These are phyloP conservation scores for Aspergillus felis DNA, from an alignment of 2,329 filamentous ascomycete genomes.

Conservation along the genomic window DNA sequence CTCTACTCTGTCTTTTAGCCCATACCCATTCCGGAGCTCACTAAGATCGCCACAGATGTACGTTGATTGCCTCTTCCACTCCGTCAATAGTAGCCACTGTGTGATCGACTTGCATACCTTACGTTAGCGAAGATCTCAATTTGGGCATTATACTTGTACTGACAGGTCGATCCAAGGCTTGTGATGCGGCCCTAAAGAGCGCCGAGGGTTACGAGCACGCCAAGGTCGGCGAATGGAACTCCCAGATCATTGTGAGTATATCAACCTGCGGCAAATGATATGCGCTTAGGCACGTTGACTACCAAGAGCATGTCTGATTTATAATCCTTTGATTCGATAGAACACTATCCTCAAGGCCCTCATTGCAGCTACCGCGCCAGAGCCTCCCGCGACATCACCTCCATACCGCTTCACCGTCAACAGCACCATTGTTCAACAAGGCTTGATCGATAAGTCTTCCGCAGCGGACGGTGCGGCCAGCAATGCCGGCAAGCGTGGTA, in stretches of 20 bases:
- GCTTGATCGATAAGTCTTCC: conserved; percentile 50
- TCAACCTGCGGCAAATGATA: background rate
- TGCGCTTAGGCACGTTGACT: background rate
- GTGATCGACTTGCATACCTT: background rate
- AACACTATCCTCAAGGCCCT: conserved; percentile 40
- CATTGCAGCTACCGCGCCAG: conserved; percentile 39
- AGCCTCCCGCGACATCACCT: conserved; percentile 35
- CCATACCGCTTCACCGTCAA: conserved; percentile 96
- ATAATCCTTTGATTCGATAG: conserved; percentile 16
- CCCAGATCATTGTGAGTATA: conserved; percentile 75
- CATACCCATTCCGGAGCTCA: conserved; percentile 69
- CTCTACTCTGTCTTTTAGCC: conserved; percentile 50
- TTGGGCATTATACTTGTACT: background rate
- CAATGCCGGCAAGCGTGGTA: conserved; percentile 74
- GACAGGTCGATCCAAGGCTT: conserved; percentile 60
- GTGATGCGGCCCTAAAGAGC: conserved; percentile 69
- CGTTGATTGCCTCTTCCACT: conserved; percentile 27
- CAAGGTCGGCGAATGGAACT: conserved; percentile 85
- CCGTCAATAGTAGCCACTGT: background rate
- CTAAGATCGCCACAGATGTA: conserved; percentile 83
- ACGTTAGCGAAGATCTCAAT: background rate
- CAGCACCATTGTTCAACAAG: conserved; percentile 95
- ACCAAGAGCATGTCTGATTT: background rate
- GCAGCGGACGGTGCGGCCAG: conserved; percentile 54
- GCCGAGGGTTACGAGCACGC: conserved; percentile 82